Evolutionary conservation across 495 filamentous ascomycete species (phyloP).

Genomic region (Lasiosphaeria ovina): DNA sequence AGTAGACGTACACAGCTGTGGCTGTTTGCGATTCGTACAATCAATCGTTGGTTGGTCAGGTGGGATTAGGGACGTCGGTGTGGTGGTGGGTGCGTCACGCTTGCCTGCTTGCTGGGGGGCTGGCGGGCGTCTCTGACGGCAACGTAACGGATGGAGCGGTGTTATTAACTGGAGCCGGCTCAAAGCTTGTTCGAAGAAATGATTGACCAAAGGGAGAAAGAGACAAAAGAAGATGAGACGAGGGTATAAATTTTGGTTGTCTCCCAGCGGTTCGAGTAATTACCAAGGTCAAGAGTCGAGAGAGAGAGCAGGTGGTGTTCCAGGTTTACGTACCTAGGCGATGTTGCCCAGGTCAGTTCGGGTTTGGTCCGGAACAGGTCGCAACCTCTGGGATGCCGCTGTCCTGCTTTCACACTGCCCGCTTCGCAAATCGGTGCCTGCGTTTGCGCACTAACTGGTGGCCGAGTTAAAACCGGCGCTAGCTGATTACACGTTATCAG

Average conservation of each 20-base stretch:
- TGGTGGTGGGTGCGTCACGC: conserved; percentile 2
- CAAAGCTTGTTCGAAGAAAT: neutral
- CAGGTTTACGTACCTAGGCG: neutral
- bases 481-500: conserved; percentile 3
- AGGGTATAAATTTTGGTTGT: neutral
- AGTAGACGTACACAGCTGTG: neutral
- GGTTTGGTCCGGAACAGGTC: conserved; percentile 4
- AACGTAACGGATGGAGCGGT: neutral
- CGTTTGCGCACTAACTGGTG: neutral
- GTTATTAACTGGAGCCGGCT: neutral
- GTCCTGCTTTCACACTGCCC: neutral
- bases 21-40: neutral
- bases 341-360: neutral
- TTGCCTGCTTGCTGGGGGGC: conserved; percentile 1
- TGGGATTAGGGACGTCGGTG: neutral
- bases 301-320: neutral
- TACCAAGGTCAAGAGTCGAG: neutral
- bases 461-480: neutral
- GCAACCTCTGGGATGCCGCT: neutral
- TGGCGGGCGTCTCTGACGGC: neutral
- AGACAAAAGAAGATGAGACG: neutral
- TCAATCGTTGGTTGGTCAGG: neutral
- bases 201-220: neutral
- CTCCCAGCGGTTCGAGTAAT: neutral
- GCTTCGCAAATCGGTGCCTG: neutral